Conservation (phyloP, 805 yeast genomes). For the Schwanniomyces yamadae region DNA sequence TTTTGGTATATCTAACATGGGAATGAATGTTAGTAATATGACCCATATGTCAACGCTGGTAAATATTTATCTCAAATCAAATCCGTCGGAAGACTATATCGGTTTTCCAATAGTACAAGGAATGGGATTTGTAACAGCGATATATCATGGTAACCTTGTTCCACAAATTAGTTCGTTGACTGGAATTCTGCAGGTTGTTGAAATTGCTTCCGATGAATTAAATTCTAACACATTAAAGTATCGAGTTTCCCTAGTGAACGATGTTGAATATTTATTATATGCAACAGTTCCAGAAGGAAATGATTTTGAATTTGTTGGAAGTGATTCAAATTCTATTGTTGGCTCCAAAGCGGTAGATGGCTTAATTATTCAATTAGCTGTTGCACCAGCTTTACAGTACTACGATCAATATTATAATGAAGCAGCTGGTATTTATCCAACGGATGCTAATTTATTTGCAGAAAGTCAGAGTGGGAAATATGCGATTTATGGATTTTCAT, state of each 20-base stretch:
- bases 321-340: conserved; percentile 38
- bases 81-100: conserved; percentile 37
- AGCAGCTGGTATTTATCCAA: conserved; percentile 69
- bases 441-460: conserved; percentile 49
- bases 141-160: conserved; percentile 48
- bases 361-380: conserved; percentile 39
- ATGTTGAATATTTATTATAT: conserved; percentile 66
- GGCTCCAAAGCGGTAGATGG: conserved; percentile 48
- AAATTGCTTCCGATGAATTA: conserved; percentile 27
- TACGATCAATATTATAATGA: conserved; percentile 51
- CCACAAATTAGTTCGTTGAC: conserved; percentile 40
- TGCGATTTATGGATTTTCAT: conserved; percentile 51
- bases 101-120: conserved; percentile 74
- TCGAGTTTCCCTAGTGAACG: conserved; percentile 52
- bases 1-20: conserved; percentile 38
- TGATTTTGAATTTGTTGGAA: conserved; percentile 26
- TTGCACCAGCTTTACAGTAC: conserved; percentile 27
- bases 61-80: conserved; percentile 31
- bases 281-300: conserved; percentile 45
- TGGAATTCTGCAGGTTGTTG: conserved; percentile 21
- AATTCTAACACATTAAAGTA: conserved; percentile 50
- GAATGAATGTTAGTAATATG: conserved; percentile 47
- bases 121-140: conserved; percentile 74
- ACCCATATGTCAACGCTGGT: conserved; percentile 52
- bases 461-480: conserved; percentile 38